Evolutionary conservation across 441 rosid genomes (phyloP), one percentile per base, ranked within the genome.

Genomic region (Adansonia gregorii): DNA sequence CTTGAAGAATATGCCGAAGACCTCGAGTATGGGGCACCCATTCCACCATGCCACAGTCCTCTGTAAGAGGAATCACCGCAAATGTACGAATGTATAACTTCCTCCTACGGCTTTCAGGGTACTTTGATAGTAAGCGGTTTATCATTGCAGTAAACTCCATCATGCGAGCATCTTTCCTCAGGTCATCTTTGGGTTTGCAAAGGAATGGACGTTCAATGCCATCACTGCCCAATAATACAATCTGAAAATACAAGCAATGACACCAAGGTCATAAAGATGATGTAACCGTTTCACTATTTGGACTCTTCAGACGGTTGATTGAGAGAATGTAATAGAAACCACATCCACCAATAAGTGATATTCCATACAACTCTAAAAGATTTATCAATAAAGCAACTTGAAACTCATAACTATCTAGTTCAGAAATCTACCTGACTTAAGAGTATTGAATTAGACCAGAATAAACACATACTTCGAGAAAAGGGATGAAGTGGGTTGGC

Each of bases 91-190:
- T 88, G 79, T 97, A 97, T 60, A 97, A 93, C 87, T 94, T 94
- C 87, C 98, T 91, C 72, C 94, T 83, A 75, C 97, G 92, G 84
- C 98, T 97, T 89, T 97, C 99, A 74, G 97, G 98, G 86, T 92
- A 94, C 86, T 94, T 94, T 65, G 97, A 92, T 79, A 97, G 87
- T 75, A 97, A 88, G 72, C 91, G 93, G 81, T 97, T 97, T 86
- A 97, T 97, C 95, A 92, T 97, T 73, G 98, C 99, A 82, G 89
- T 97, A 82, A 97, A 97, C 86, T 97, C 98, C 98, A 97, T 97
- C 99, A 97, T 94, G 74, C 97, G 97, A 72, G 99, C 98, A 90
- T 97, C 99, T 89, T 97, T 97, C 86, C 99, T 89, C 65, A 97
- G 94, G 81, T 97, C 99, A 83, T 94, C 99, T 89, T 94, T 94